phyloP scores from a whole-genome alignment of 768 basidiomycete genomes.

The Lactarius deliciosus region DNA sequence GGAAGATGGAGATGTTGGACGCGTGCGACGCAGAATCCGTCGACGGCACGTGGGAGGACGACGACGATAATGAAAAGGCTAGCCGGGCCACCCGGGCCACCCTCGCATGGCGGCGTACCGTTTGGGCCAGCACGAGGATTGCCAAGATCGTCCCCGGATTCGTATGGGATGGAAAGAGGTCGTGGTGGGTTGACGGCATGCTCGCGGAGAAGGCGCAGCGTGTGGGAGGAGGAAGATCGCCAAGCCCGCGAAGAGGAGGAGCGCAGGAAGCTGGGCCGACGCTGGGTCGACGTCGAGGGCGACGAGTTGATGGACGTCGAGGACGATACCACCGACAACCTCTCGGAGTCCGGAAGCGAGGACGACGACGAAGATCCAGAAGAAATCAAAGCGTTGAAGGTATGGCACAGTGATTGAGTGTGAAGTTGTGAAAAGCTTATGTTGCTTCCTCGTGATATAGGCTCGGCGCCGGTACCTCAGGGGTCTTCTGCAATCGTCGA shows the following conservation, averaged over 20 bases:
- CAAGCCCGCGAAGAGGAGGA: slow-evolving; percentile 70
- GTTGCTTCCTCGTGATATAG: slow-evolving; percentile 39
- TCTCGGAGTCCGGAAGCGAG: slow-evolving; percentile 36
- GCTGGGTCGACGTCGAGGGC: slow-evolving; percentile 66
- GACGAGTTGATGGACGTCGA: slow-evolving; percentile 52
- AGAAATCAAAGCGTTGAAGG: slow-evolving; percentile 81
- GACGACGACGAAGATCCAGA: slow-evolving; percentile 69
- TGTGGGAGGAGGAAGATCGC: slow-evolving; percentile 70
- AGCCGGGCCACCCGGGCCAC: slow-evolving; percentile 35
- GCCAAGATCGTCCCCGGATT: slow-evolving; percentile 75
- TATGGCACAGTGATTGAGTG: slow-evolving; percentile 35
- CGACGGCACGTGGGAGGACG: slow-evolving; percentile 85
- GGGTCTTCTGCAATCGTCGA: slow-evolving; percentile 54
- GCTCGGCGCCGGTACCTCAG: slow-evolving; percentile 74
- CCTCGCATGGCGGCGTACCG: slow-evolving; percentile 70
- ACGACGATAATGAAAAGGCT: slow-evolving; percentile 51
- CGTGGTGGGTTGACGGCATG: slow-evolving; percentile 63
- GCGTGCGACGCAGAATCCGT: slow-evolving; percentile 63
- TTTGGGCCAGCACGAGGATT: slow-evolving; percentile 67
- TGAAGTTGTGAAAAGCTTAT: slow-evolving; percentile 11
- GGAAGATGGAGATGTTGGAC: slow-evolving; percentile 62
- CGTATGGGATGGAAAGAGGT: slow-evolving; percentile 56
- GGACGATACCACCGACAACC: slow-evolving; percentile 41
- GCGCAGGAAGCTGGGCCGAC: slow-evolving; percentile 54
- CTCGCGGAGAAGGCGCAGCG: slow-evolving; percentile 66